Conservation (phyloP, 2,329 filamentous ascomycete genomes). For the Epichloe sibirici region DNA sequence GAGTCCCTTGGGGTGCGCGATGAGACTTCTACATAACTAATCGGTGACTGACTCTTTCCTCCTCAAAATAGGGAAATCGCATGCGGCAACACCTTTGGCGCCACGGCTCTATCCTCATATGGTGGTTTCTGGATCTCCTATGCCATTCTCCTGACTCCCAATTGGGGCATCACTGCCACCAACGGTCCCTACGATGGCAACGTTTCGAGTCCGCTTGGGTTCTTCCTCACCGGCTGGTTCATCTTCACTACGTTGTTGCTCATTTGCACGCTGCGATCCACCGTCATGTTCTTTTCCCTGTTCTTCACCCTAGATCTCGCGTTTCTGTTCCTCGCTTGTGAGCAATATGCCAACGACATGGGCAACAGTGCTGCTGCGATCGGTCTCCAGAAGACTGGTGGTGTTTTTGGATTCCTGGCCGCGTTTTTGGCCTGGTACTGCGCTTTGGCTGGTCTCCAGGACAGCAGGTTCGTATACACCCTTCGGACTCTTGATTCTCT, state of each 20-base stretch:
- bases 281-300: slow-evolving; percentile 63
- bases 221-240: slow-evolving; percentile 72
- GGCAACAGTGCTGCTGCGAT: slow-evolving; percentile 32
- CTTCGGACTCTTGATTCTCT: too few relatives aligned
- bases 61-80: slow-evolving; percentile 55
- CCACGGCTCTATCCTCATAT: slow-evolving; percentile 68
- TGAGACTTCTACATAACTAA: too few relatives aligned
- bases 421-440: slow-evolving; percentile 84
- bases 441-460: slow-evolving; percentile 69
- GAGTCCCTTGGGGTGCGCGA: too few relatives aligned
- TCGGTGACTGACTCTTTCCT: not conserved
- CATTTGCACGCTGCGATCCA: slow-evolving; percentile 63
- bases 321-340: slow-evolving; percentile 60
- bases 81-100: slow-evolving; percentile 77
- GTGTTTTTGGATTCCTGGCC: slow-evolving; percentile 67
- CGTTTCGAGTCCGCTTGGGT: slow-evolving; percentile 48
- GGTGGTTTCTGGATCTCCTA: slow-evolving; percentile 77
- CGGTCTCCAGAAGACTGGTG: slow-evolving; percentile 55
- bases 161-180: slow-evolving; percentile 44
- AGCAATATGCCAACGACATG: slow-evolving; percentile 44
- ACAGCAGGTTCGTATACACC: slow-evolving; percentile 42
- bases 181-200: slow-evolving; percentile 34
- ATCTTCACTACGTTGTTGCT: slow-evolving; percentile 71
- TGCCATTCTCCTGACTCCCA: slow-evolving; percentile 57
- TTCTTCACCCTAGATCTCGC: slow-evolving; percentile 68